Evolutionary conservation across 257 asterid genomes (phyloP).

Genomic region (Petunia axillaris): DNA sequence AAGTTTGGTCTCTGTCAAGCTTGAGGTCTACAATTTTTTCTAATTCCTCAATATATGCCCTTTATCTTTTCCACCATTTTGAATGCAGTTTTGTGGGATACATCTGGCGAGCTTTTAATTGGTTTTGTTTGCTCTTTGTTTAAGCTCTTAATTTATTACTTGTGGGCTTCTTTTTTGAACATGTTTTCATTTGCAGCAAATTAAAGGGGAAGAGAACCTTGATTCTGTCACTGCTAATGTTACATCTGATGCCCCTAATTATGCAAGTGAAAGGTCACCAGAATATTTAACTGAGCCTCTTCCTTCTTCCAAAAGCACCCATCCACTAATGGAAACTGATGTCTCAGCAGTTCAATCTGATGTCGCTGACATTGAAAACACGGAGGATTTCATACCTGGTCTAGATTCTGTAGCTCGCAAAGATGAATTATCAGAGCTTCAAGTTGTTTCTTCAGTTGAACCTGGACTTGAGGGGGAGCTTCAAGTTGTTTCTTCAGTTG

Average conservation of each 20-base stretch:
- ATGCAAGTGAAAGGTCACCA: constrained; percentile 47
- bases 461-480: constrained; percentile 58
- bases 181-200: constrained; percentile 44
- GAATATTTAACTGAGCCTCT: constrained; percentile 43
- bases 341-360: constrained; percentile 46
- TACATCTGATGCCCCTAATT: constrained; percentile 44
- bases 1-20: constrained; percentile 43
- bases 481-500: constrained; percentile 33
- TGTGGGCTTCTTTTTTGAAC: constrained; percentile 19
- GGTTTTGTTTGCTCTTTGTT: not conserved
- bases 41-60: constrained; percentile 21
- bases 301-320: constrained; percentile 47
- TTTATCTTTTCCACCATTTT: constrained; percentile 21
- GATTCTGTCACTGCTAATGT: constrained; percentile 43
- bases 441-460: constrained; percentile 43
- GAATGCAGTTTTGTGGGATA: not conserved
- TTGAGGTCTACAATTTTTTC: constrained; percentile 54
- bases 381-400: constrained; percentile 78
- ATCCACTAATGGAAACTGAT: constrained; percentile 51
- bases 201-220: constrained; percentile 51
- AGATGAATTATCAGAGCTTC: constrained; percentile 44
- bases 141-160: constrained; percentile 13
- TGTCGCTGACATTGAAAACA: constrained; percentile 44
- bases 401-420: constrained; percentile 56
- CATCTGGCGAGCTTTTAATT: not conserved